Evolutionary conservation across 176 grass and related monocot genomes (phyloP).

Genomic region (Cenchrus purpureus): DNA sequence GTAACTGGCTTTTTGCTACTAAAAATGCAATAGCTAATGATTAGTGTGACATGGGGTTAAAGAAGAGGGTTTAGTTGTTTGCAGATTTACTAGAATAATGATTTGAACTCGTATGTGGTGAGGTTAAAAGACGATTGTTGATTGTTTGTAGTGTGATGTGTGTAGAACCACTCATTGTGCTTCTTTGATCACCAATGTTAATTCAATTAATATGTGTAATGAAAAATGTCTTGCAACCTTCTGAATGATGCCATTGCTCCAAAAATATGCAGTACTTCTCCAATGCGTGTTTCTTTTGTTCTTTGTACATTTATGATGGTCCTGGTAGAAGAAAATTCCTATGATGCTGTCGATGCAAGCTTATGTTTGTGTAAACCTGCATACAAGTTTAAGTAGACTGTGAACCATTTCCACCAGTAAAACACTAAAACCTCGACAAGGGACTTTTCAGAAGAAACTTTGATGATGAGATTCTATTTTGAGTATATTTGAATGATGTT

Average conservation of each 20-base stretch:
- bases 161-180: background rate
- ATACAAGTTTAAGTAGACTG: background rate
- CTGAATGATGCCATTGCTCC: background rate
- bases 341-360: background rate
- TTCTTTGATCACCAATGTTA: conserved; percentile 19
- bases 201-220: background rate
- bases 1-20: background rate
- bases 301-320: background rate
- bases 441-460: background rate
- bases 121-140: background rate
- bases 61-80: background rate
- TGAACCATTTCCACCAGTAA: background rate
- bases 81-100: background rate
- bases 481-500: background rate
- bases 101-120: background rate
- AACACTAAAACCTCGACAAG: background rate
- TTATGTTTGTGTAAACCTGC: background rate
- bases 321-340: background rate
- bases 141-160: background rate
- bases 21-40: background rate
- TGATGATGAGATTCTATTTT: background rate
- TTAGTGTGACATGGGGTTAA: background rate
- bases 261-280: background rate
- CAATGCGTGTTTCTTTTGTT: background rate
- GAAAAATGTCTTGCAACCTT: background rate